Base-by-base conservation (phyloP, 1,139 yeast species). In the Nematodospora anomalae region DNA sequence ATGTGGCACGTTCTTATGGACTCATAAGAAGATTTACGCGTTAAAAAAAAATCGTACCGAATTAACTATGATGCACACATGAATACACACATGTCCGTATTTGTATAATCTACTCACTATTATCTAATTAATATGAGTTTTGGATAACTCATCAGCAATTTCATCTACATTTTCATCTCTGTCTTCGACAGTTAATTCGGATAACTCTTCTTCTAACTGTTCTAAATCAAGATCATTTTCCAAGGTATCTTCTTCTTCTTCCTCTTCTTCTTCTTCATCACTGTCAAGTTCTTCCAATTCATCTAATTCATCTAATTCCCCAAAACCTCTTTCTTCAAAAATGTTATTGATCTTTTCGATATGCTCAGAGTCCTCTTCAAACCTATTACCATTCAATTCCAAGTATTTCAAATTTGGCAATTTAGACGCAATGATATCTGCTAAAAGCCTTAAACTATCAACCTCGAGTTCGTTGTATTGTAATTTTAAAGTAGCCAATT, bases 351-450 rank as follows among this genome's bases (percentile, higher is more conserved):
- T 65, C 34, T 55, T 46, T 38, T 58, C 65, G 36, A 69, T 47
- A 30, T 57, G 59, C 28, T 63, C 66, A 15, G 64, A 59, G 38
- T 71, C 75, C 41, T 71, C 76, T 35, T 68, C 75, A 40, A 92
- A 84, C 55, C 86, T 74, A 65, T 92, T 92, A 55, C 99, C 99
- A 53, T 92, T 92, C 46, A 92, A 74, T 66, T 94, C 97, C 50
- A 92, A 70, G 10, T 52, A 41, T 52, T 77, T 68, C 57, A 92
- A 71, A 28, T 71, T 68, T 33, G 88, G 84, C 48, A 90, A 67
- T 35, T 78, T 77, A 23, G 63, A 50, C 38, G 69, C 58, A 49
- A 82, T 64, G 21, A 80, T 79, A 11, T 67, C 63, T 32, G 71
- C 74, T 42, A 92, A 67, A 16, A 75, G 57, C 34, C 69, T 66